Evolutionary conservation across 768 basidiomycete species (phyloP), one percentile per base, ranked within the genome.

Genomic region (Lyophyllum atratum): DNA sequence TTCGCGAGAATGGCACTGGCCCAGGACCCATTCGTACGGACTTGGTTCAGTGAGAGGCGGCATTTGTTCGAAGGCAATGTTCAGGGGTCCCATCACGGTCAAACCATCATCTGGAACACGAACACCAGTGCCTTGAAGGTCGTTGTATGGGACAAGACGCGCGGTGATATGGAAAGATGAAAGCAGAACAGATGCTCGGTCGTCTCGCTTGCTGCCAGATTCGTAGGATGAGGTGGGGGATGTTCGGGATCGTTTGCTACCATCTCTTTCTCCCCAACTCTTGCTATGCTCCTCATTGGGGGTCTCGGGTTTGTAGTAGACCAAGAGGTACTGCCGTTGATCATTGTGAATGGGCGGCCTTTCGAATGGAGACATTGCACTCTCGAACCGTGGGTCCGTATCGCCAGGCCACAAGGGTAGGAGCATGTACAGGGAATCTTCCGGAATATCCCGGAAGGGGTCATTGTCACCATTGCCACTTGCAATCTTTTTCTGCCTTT

Each of bases 341-440:
- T 83, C 78, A 37, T 81, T 67, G 1, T 81, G 77, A 34, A 83
- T 72, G 25, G 68, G 44, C 12, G 80, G 75, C 29, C 72, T 63
- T 4, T 68, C 44, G 56, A 65, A 74, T 19, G 69, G 72, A 10
- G 54, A 34, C 21, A 48, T 62, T 62, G 66, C 66, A 55, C 57
- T 56, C 46, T 66, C 59, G 44, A 75, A 72, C 29, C 66, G 63
- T 0, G 80, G 66, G 68, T 90, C 89, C 1, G 84, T 89, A 61
- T 89, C 87, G 17, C 86, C 82, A 9, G 87, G 85, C 90, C 91
- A 93, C n/a, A 93, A 76, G 15, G 92, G 92, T 17, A 93, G 76
- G 24, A 92, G 79, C 92, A 93, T 93, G 68, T 87, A 91, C 50
- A 92, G 74, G 22, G 84, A 83, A 14, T 92, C 89, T 5, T 80